Evolutionary conservation across 768 basidiomycete species (phyloP), one percentile per base, ranked within the genome.

Genomic region (Pilatotrama ljubarskyi): DNA sequence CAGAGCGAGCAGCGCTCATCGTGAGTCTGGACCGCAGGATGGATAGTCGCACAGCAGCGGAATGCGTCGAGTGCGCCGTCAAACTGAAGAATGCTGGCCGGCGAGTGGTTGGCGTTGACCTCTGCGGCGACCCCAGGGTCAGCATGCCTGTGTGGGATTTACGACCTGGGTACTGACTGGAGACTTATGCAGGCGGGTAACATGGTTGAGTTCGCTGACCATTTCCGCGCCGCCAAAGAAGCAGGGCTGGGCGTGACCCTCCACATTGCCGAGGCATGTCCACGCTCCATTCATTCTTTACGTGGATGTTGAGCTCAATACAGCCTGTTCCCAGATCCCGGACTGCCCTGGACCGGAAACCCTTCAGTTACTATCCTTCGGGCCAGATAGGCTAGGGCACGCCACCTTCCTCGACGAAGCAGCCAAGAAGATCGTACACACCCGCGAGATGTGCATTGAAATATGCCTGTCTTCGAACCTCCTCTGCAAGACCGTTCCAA

Each of bases 381-480:
- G 73, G 20, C 91, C 91, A 0, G 78, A 86, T 51, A 77, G 92
- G 42, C 75, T 94, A 0, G 89, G 92, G 0, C 92, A 94, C 61
- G 92, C 90, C 2, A 93, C 92, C 0, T 93, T 89, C 73, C 78
- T 95, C 22, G 76, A 84, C 58, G 81, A 82, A 2, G 82, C 83
- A 46, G 82, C 84, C 0, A 81, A 82, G 60, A 71, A 75, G 1
- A 69, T 85, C 40, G 88, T 91, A 8, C 73, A 82, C 53, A 68
- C 76, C 24, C 79, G 83, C 37, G 82, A 82, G 42, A 80, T 77
- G 20, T 84, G 84, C 68, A 81, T 93, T 40, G 92, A 94, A 72
- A 86, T 94, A 42, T 94, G 92, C 69, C 78, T 94, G 26, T 86
- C 81, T 17, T 93, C 91, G 0, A 93, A 93, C 72, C 68, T 93